Evolutionary conservation across 2,329 filamentous ascomycete species (phyloP).

Genomic region (Epichloe typhina): DNA sequence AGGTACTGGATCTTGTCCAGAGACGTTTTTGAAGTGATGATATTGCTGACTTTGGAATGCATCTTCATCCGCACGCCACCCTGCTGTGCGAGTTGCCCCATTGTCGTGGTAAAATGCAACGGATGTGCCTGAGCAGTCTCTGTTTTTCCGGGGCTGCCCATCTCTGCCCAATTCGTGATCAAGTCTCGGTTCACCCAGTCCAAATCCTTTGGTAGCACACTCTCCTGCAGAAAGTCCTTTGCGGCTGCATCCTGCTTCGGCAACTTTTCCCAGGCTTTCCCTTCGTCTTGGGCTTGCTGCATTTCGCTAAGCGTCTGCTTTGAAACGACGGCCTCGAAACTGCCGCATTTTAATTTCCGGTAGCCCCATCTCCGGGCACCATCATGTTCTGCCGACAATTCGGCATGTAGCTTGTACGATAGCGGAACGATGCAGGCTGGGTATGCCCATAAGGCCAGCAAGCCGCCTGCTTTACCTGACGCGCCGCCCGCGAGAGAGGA

Average conservation of each 20-base stretch:
- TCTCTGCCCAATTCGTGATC: conserved; percentile 61
- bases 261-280: conserved; percentile 45
- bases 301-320: conserved; percentile 21
- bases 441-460: conserved; percentile 87
- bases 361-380: conserved; percentile 80
- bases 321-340: conserved; percentile 28
- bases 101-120: conserved; percentile 74
- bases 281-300: conserved; percentile 12
- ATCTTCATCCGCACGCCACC: conserved; percentile 55
- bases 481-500: conserved; percentile 76
- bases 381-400: conserved; percentile 72
- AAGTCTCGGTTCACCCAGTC: conserved; percentile 68
- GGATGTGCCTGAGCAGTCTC: conserved; percentile 93
- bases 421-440: conserved; percentile 72
- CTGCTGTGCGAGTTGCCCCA: conserved; percentile 62
- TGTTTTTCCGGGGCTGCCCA: conserved; percentile 54
- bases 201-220: conserved; percentile 59
- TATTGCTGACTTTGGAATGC: conserved; percentile 52
- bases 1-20: conserved; percentile 50
- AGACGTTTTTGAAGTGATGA: conserved; percentile 39
- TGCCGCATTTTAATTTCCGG: conserved; percentile 61
- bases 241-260: conserved; percentile 44
- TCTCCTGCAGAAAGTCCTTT: conserved; percentile 34
- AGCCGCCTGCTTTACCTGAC: conserved; percentile 85
- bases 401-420: conserved; percentile 69